These are phyloP conservation scores for Yarrowia sp. DNA, from an alignment of 805 yeast genomes.

Conservation along the genomic window DNA sequence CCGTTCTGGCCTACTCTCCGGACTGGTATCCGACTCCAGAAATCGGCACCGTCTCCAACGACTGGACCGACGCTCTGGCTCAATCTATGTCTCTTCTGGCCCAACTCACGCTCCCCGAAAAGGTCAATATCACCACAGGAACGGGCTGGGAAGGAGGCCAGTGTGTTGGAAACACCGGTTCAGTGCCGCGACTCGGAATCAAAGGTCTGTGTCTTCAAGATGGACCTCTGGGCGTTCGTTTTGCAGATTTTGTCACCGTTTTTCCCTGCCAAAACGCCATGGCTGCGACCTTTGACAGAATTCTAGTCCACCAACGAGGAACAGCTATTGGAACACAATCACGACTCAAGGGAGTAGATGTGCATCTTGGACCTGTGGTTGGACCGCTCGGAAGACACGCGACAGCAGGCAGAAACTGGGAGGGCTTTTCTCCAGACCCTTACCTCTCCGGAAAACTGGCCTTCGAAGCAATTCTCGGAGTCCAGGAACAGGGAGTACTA, in stretches of 20 bases:
- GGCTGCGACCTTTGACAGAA: constrained; percentile 56
- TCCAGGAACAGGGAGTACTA: constrained; percentile 57
- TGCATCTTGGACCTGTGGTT: constrained; percentile 53
- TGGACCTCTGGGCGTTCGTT: constrained; percentile 58
- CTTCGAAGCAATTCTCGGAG: constrained; percentile 51
- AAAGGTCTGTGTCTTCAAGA: constrained; percentile 58
- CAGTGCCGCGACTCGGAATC: constrained; percentile 52
- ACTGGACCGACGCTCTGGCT: constrained; percentile 56
- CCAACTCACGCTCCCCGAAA: constrained; percentile 55
- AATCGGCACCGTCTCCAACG: constrained; percentile 28
- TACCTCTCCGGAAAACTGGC: constrained; percentile 56
- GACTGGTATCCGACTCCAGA: constrained; percentile 30
- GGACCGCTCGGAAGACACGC: constrained; percentile 64
- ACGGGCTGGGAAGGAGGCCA: constrained; percentile 60
- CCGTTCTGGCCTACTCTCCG: constrained; percentile 11
- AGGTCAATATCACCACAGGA: constrained; percentile 60
- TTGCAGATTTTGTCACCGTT: constrained; percentile 52
- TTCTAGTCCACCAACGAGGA: constrained; percentile 51
- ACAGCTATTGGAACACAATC: constrained; percentile 56
- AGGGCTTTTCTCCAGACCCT: constrained; percentile 60
- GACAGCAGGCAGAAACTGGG: constrained; percentile 64
- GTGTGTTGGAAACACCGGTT: constrained; percentile 54
- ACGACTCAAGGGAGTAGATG: constrained; percentile 52
- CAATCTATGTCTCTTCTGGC: constrained; percentile 55
- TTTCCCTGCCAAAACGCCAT: constrained; percentile 59